Conservation (phyloP, 1,284 basidiomycete genomes). For the Chiua sp. region DNA sequence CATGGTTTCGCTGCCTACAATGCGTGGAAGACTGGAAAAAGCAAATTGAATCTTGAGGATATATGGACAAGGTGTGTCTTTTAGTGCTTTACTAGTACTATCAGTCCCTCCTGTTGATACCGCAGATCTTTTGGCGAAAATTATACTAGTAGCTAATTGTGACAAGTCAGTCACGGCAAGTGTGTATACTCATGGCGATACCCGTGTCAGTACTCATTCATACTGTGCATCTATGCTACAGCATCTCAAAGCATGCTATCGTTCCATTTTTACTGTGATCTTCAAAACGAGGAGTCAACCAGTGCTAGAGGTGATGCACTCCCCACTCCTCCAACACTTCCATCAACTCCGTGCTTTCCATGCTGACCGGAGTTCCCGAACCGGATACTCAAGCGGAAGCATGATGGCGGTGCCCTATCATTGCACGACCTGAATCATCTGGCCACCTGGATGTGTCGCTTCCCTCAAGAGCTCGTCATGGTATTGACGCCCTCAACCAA, state of each 20-base stretch:
- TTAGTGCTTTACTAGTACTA: no score
- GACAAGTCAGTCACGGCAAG: slow-evolving; percentile 10
- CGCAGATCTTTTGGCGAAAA: no score
- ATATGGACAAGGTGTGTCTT: slow-evolving; percentile 4
- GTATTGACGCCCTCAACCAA: slow-evolving; percentile 10
- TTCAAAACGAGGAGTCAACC: neutral
- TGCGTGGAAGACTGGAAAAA: neutral
- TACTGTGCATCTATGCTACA: slow-evolving; percentile 4
- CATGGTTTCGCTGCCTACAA: slow-evolving; percentile 2
- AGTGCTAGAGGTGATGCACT: no score
- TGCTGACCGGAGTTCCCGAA: neutral
- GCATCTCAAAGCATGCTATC: neutral
- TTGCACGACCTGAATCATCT: slow-evolving; percentile 1
- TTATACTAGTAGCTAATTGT: slow-evolving; percentile 7
- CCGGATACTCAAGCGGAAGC: slow-evolving; percentile 4
- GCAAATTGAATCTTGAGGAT: slow-evolving; percentile 5
- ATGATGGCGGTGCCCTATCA: neutral
- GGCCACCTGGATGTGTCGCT: neutral
- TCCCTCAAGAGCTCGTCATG: neutral
- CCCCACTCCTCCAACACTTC: neutral
- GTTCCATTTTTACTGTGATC: slow-evolving; percentile 9
- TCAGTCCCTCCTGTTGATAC: neutral
- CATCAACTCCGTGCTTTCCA: neutral
- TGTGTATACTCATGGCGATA: neutral
- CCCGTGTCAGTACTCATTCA: neutral